Evolutionary conservation across 78 protist genomes (phyloP).

Genomic region (Speleostelium caveatum): DNA sequence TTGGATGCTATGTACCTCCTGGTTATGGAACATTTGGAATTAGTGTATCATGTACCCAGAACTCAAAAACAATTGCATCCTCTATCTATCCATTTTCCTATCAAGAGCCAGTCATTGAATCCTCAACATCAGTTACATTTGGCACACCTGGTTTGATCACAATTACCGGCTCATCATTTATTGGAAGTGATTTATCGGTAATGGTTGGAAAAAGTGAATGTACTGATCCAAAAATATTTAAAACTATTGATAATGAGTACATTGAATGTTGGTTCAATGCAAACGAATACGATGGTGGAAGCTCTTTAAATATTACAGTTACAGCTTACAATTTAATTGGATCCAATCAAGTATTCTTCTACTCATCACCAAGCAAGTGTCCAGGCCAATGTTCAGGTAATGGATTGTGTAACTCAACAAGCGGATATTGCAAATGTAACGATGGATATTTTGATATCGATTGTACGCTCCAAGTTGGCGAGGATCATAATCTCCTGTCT

Average conservation of each 20-base stretch:
- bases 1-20: background rate
- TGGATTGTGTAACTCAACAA: background rate
- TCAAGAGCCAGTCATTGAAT: background rate
- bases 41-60: background rate
- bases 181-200: background rate
- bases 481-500: too few species aligned
- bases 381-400: background rate
- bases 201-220: background rate
- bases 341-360: background rate
- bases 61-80: background rate
- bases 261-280: too few species aligned
- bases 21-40: background rate
- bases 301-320: background rate
- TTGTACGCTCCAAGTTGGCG: background rate
- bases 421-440: background rate
- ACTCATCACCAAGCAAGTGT: too few species aligned
- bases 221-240: too few species aligned
- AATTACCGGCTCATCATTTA: background rate
- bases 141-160: background rate
- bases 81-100: background rate
- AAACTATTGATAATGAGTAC: too few species aligned
- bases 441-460: background rate
- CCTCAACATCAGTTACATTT: background rate
- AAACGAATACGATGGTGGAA: background rate
- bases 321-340: background rate